A percentile compares a stretch with the other conserved stretches of the same genome.
phyloP scores from a whole-genome alignment of 495 filamentous ascomycete species.

The Lentithecium fluviatile region DNA sequence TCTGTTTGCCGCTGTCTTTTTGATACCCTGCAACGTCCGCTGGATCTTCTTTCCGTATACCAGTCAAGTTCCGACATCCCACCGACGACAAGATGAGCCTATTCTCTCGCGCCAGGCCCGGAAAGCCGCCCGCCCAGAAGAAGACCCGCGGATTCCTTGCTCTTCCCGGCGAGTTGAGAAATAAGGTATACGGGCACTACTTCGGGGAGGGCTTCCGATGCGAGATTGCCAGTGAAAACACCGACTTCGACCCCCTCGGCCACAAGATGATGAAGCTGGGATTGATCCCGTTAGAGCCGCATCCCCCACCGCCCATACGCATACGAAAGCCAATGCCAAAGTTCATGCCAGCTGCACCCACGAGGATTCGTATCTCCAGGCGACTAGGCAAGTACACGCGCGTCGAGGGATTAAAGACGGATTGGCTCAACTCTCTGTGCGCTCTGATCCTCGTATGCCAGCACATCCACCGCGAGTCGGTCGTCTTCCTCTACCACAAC shows the following conservation, averaged over 20 bases:
- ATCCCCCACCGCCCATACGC: neutral
- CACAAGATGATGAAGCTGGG: slow-evolving; percentile 5
- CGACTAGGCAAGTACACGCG: slow-evolving; percentile 15
- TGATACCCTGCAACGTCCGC: too few relatives aligned
- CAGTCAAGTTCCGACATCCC: neutral
- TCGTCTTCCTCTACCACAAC: slow-evolving; percentile 23
- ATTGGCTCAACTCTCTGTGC: slow-evolving; percentile 24
- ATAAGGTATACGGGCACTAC: slow-evolving; percentile 26
- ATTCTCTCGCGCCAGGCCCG: neutral
- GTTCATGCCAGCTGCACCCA: neutral
- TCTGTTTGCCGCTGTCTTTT: too few relatives aligned
- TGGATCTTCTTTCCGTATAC: neutral
- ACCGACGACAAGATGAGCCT: neutral
- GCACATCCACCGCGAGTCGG: slow-evolving; percentile 18
- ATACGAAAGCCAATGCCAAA: neutral
- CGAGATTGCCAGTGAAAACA: slow-evolving; percentile 17
- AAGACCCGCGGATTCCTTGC: slow-evolving; percentile 22
- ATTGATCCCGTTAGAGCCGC: too few relatives aligned
- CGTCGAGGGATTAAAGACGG: slow-evolving; percentile 17
- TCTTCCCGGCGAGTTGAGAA: slow-evolving; percentile 30
- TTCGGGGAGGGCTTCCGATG: slow-evolving; percentile 15
- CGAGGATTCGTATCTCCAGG: slow-evolving; percentile 18
- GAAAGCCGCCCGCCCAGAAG: neutral
- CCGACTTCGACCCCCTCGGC: neutral
- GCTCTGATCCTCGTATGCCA: slow-evolving; percentile 31